Percentiles rank a stretch among this genome's conserved stretches.
Conservation (phyloP, 2,329 filamentous ascomycete genomes). For the Trichoderma sp. region DNA sequence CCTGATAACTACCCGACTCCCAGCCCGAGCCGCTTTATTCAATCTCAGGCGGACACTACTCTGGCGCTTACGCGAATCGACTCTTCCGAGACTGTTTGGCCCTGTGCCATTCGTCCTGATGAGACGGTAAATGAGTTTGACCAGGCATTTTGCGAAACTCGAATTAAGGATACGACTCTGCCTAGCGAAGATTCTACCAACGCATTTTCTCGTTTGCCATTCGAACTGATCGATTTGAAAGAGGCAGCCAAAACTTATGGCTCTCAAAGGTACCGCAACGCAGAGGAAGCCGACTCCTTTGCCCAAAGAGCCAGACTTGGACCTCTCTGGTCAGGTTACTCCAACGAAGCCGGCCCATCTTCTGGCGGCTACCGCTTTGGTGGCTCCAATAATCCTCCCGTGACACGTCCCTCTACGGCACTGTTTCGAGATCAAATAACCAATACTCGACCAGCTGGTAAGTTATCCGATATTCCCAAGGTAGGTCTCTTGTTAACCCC, state of each 20-base stretch:
- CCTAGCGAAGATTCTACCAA: constrained; percentile 10
- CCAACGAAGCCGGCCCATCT: constrained; percentile 8
- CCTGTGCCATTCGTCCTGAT: constrained; percentile 11
- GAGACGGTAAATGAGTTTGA: constrained; percentile 23
- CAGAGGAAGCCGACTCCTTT: constrained; percentile 31
- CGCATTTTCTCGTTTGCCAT: constrained; percentile 40
- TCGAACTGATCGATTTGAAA: constrained; percentile 44
- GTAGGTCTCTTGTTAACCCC: neutral
- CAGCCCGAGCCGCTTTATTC: neutral
- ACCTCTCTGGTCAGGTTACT: constrained; percentile 38
- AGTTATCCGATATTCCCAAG: neutral
- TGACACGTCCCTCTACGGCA: constrained; percentile 14
- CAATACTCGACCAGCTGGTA: constrained; percentile 4
- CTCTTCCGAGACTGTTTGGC: constrained; percentile 23
- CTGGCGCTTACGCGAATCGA: constrained; percentile 10
- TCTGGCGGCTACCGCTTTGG: constrained; percentile 1
- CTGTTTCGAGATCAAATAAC: constrained; percentile 15
- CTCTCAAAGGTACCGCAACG: constrained; percentile 12
- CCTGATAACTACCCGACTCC: neutral
- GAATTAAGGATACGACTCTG: neutral
- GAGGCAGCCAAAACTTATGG: constrained; percentile 40
- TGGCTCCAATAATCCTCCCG: neutral
- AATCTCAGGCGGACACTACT: neutral
- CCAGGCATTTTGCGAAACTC: constrained; percentile 25
- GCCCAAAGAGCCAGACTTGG: constrained; percentile 37